These are phyloP conservation scores for Heritiera littoralis DNA, from an alignment of 345 rosid genomes.

Conservation along the genomic window DNA sequence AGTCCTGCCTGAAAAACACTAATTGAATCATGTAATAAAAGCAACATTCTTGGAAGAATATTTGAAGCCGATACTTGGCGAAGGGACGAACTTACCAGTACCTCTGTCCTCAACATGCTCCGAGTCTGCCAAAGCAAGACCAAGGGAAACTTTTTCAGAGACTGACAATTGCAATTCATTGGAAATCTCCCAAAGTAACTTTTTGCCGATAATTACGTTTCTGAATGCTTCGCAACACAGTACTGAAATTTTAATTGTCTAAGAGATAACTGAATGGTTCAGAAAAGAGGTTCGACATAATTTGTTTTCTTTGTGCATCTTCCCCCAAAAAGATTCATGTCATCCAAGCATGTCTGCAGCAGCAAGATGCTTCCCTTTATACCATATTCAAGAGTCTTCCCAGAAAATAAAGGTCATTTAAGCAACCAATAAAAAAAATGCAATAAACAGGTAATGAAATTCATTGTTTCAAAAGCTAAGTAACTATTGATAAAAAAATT, in stretches of 20 bases:
- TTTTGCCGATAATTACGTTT: conserved; percentile 42
- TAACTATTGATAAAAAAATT: not conserved
- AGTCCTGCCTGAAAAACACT: conserved; percentile 54
- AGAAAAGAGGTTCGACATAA: not conserved
- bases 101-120: conserved; percentile 46
- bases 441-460: not conserved
- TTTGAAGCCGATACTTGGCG: not conserved
- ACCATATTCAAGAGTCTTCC: conserved; percentile 67
- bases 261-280: conserved; percentile 51
- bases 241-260: conserved; percentile 53
- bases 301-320: conserved; percentile 37
- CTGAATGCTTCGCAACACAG: conserved; percentile 58
- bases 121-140: conserved; percentile 67
- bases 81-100: conserved; percentile 45
- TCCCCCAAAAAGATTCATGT: conserved; percentile 42
- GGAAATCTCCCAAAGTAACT: conserved; percentile 46
- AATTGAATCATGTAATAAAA: not conserved
- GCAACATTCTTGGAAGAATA: not conserved
- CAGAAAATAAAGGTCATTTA: conserved; percentile 19
- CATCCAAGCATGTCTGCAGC: conserved; percentile 60
- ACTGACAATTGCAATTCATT: conserved; percentile 46
- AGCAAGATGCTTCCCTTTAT: conserved; percentile 53
- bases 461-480: not conserved
- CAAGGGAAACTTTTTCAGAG: conserved; percentile 62
- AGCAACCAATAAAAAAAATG: not conserved